Evolutionary conservation across 352 stramenopile genomes (phyloP).

Genomic region (Phytophthora cajani): DNA sequence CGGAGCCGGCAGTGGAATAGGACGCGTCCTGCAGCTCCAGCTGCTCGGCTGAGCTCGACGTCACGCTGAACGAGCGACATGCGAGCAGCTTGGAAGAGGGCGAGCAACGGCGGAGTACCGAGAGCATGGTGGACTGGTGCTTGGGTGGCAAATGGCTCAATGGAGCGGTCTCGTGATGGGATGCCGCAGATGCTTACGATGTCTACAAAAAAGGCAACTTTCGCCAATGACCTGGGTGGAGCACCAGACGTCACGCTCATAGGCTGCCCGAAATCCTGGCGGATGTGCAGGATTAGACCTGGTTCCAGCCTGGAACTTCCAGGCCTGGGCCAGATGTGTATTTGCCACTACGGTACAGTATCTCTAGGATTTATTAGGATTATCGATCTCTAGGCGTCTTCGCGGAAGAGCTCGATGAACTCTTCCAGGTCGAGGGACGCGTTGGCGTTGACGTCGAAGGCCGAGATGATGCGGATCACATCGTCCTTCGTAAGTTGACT

Average conservation of each 20-base stretch:
- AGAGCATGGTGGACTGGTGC: slow-evolving; percentile 26
- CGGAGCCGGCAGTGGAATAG: slow-evolving; percentile 29
- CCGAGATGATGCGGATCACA: slow-evolving; percentile 72
- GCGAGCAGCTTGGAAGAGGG: neutral
- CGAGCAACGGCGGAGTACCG: slow-evolving; percentile 9
- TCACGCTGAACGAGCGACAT: slow-evolving; percentile 12
- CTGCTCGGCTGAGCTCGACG: slow-evolving; percentile 4
- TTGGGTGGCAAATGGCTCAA: slow-evolving; percentile 19
- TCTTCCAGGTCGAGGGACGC: slow-evolving; percentile 74
- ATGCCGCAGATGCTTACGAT: slow-evolving; percentile 27
- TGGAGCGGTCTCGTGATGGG: slow-evolving; percentile 24
- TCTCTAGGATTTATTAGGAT: neutral
- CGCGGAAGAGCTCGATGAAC: slow-evolving; percentile 84
- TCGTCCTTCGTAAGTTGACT: slow-evolving; percentile 61
- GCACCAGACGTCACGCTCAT: slow-evolving; percentile 25
- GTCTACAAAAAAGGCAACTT: slow-evolving; percentile 18
- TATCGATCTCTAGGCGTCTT: slow-evolving; percentile 49
- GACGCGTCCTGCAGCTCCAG: neutral
- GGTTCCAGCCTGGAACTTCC: too few relatives aligned
- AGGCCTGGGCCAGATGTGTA: neutral
- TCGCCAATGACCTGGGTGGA: slow-evolving; percentile 15
- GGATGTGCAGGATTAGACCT: slow-evolving; percentile 20
- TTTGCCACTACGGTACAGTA: neutral
- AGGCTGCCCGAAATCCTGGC: slow-evolving; percentile 12
- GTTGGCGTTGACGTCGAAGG: slow-evolving; percentile 81